Evolutionary conservation across 2,329 filamentous ascomycete species (phyloP), one percentile per base, ranked within the genome.

Genomic region (Fusarium circinatum): DNA sequence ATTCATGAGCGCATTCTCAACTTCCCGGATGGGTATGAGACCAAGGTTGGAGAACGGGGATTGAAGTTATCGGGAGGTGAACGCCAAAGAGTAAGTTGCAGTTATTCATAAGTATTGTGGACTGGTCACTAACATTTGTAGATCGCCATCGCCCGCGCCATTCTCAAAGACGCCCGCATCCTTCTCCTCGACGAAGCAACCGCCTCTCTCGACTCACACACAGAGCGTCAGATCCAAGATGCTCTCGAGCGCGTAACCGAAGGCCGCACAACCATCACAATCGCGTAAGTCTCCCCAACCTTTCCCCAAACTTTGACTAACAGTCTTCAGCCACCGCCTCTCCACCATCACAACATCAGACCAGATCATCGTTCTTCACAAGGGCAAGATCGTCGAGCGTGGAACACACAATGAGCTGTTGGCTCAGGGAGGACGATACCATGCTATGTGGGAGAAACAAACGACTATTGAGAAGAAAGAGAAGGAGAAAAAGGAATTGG

Each of bases 101-200:
- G 78, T 75, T 18, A 22, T 7, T 26, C 3, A 11, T 20, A 2
- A 12, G 4, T 13, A 14, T 6, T n/a, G 4, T 0, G 18, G 10
- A 42, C 28, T 20, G 6, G 8, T 38, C n/a, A 24, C 48, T 44
- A 24, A 67, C 28, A n/a, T 45, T 6, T 47, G 6, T 34, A 83
- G 82, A 79, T 88, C 52, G 88, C 89, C 6, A 91, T 90, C 64
- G 89, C 89, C 0, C 88, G 92, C 20, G 90, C 92, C 2, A 85
- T 94, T 20, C 84, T 94, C 51, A 92, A 93, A 79, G 90, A 90
- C 55, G 90, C 92, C 0, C 90, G 90, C 58, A 89, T 94, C 61
- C 86, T 94, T 32, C 87, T 94, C 65, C 85, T 94, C 0, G 92
- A 94, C 74, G 92, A 94, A 79, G 90, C 92, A 0, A 93, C 93